phyloP scores from a whole-genome alignment of 1,139 yeast species.

The Diutina pseudorugosa region DNA sequence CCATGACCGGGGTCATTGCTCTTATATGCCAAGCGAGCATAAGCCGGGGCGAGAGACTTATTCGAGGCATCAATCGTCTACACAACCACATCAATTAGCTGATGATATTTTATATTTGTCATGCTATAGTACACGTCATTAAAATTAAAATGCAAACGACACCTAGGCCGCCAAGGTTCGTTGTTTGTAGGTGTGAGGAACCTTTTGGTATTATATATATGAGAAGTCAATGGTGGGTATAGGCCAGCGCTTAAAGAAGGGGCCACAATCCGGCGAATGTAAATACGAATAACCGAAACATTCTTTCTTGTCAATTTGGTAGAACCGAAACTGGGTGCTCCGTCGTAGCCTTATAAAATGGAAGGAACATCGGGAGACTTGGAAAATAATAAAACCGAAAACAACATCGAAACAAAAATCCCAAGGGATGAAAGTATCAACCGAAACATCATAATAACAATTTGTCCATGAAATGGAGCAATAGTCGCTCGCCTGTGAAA shows the following conservation, averaged over 20 bases:
- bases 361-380: neutral
- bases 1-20: no score
- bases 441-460: no score
- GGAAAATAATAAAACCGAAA: neutral
- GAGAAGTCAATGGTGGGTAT: neutral
- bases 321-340: neutral
- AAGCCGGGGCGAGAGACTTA: no score
- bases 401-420: neutral
- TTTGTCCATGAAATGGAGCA: neutral
- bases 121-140: slow-evolving; percentile 2
- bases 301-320: neutral
- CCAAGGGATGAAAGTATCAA: neutral
- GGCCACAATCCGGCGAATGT: slow-evolving; percentile 1
- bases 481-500: neutral
- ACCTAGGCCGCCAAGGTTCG: no score
- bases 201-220: no score
- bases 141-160: neutral
- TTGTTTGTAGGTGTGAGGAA: no score
- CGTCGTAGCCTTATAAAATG: slow-evolving; percentile 1
- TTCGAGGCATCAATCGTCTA: no score
- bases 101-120: neutral
- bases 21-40: no score
- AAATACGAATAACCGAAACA: neutral
- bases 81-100: neutral
- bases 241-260: neutral